Percentiles rank a stretch among this genome's conserved stretches.
Evolutionary conservation across 169 alveolate species (phyloP).

Genomic region (Blepharisma undulans): DNA sequence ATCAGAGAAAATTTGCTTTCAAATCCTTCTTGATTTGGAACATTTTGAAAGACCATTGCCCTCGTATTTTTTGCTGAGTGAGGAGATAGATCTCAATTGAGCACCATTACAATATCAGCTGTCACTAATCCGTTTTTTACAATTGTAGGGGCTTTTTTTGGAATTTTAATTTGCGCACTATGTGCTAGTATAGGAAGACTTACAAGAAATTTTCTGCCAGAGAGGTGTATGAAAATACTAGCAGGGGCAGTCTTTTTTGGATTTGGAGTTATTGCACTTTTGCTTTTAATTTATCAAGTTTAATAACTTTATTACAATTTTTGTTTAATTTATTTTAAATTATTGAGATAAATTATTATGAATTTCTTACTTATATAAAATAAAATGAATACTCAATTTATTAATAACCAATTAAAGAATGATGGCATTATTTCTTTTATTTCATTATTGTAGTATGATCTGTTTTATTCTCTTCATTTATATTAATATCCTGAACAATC

Average conservation of each 20-base stretch:
- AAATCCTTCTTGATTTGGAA: background rate
- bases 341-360: too few species aligned
- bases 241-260: conserved; percentile 62
- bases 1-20: background rate
- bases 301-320: too few species aligned
- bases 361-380: too few species aligned
- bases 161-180: conserved; percentile 49
- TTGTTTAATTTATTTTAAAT: too few species aligned
- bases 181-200: conserved; percentile 61
- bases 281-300: background rate
- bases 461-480: too few species aligned
- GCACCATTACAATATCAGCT: conserved; percentile 1
- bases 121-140: conserved; percentile 56
- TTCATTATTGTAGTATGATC: background rate
- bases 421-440: background rate
- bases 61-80: conserved; percentile 33
- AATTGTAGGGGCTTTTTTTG: conserved; percentile 62
- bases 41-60: conserved; percentile 7
- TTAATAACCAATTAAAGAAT: background rate
- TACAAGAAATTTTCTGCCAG: conserved; percentile 52
- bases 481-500: too few species aligned
- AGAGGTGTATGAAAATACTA: conserved; percentile 55
- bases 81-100: conserved; percentile 26
- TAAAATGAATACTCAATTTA: too few species aligned
- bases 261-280: conserved; percentile 33